phyloP scores from a whole-genome alignment of 805 yeast species.

The Saturnispora saitoi region DNA sequence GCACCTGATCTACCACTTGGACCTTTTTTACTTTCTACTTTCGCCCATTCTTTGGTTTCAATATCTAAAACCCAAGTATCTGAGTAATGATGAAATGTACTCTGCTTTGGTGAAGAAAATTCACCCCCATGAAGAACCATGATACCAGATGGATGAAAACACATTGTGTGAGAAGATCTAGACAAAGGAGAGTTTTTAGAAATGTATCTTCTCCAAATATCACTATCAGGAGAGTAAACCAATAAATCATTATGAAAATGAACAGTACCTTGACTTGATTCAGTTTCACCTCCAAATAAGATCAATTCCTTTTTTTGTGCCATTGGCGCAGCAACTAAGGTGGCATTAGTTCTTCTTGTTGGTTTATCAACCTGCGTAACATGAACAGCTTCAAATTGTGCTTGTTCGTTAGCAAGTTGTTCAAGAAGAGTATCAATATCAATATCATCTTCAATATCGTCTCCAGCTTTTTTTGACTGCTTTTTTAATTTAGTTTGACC shows the following conservation, averaged over 20 bases:
- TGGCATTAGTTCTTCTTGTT: conserved; percentile 58
- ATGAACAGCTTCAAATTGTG: conserved; percentile 61
- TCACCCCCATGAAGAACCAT: conserved; percentile 91
- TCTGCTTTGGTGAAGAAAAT: conserved; percentile 91
- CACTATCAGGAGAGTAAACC: conserved; percentile 66
- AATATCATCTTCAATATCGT: conserved; percentile 71
- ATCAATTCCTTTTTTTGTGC: conserved; percentile 72
- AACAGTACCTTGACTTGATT: conserved; percentile 33
- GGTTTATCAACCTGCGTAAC: conserved; percentile 56
- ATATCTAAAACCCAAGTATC: conserved; percentile 94
- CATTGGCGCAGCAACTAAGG: conserved; percentile 66
- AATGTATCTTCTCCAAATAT: conserved; percentile 68
- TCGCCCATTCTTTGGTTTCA: conserved; percentile 80
- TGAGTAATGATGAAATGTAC: conserved; percentile 91
- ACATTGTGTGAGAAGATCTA: conserved; percentile 88
- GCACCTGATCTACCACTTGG: conserved; percentile 92
- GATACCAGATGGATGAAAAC: conserved; percentile 85
- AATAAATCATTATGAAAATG: conserved; percentile 76
- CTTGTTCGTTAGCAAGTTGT: conserved; percentile 74
- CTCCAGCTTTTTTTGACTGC: conserved; percentile 67
- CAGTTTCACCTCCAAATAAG: conserved; percentile 83
- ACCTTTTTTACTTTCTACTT: conserved; percentile 59
- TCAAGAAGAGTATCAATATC: conserved; percentile 80
- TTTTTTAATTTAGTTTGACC: conserved; percentile 64
- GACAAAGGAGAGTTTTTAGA: conserved; percentile 90